These are phyloP conservation scores for Ramaria sp. DNA, from an alignment of 768 basidiomycete species.

Conservation along the genomic window DNA sequence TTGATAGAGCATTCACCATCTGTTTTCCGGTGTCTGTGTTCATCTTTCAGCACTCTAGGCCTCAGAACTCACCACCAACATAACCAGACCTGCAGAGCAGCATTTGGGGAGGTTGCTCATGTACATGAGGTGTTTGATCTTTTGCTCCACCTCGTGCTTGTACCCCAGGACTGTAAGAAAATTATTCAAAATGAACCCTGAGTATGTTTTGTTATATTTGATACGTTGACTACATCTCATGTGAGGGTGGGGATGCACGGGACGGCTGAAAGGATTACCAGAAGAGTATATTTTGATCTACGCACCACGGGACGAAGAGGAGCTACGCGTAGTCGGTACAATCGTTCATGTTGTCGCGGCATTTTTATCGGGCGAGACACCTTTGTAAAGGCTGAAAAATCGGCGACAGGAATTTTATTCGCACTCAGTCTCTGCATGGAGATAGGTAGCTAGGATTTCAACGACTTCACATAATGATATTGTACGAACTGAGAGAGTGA, in stretches of 20 bases:
- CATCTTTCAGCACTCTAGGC: too few relatives aligned
- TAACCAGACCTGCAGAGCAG: not conserved
- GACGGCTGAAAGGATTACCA: conserved; percentile 13
- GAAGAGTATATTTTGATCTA: conserved; percentile 19
- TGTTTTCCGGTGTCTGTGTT: too few relatives aligned
- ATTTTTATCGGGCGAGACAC: not conserved
- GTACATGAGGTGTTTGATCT: conserved; percentile 16
- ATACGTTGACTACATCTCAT: too few relatives aligned
- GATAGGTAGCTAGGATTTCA: too few relatives aligned
- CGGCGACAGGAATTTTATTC: too few relatives aligned
- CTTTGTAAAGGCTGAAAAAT: not conserved
- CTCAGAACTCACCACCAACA: too few relatives aligned
- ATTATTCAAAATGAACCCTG: conserved; percentile 11
- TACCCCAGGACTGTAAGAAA: conserved; percentile 20
- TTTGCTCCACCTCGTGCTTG: conserved; percentile 17
- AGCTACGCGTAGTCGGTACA: conserved; percentile 17
- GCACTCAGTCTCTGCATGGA: too few relatives aligned
- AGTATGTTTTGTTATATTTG: not conserved
- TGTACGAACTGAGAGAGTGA: too few relatives aligned
- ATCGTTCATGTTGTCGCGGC: conserved; percentile 15
- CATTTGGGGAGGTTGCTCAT: conserved; percentile 17
- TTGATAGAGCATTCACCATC: too few relatives aligned
- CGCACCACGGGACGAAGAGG: conserved; percentile 19
- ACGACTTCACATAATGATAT: too few relatives aligned
- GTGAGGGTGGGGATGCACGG: conserved; percentile 22